Evolutionary conservation across 1,139 yeast species (phyloP).

Genomic region (Scheffersomyces lignicola): DNA sequence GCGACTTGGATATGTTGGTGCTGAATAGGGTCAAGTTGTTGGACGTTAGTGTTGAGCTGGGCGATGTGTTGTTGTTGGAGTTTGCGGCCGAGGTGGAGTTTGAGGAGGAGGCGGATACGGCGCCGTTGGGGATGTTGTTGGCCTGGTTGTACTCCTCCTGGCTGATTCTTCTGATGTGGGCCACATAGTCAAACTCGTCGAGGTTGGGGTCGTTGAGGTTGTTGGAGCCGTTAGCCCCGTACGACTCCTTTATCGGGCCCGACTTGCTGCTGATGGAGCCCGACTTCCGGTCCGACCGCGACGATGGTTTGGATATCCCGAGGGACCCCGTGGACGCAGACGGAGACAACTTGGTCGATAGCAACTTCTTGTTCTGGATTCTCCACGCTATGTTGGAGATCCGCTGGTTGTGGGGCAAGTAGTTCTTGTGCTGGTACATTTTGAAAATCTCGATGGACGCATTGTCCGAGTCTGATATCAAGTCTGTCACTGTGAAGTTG

Average conservation of each 20-base stretch:
- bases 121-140: background rate
- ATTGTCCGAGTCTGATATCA: slow-evolving; percentile 12
- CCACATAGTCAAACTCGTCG: slow-evolving; percentile 50
- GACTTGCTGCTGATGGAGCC: slow-evolving; percentile 1
- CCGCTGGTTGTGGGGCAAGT: slow-evolving; percentile 45
- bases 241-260: background rate
- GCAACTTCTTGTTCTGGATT: slow-evolving; percentile 39
- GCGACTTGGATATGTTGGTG: background rate
- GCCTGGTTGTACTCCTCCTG: slow-evolving; percentile 33
- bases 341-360: slow-evolving; percentile 8
- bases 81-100: slow-evolving; percentile 8
- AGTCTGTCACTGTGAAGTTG: slow-evolving; percentile 8
- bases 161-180: slow-evolving; percentile 45
- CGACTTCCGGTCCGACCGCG: background rate
- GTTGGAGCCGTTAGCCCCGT: background rate
- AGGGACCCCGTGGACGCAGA: slow-evolving; percentile 5
- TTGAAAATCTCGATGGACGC: slow-evolving; percentile 18
- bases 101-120: slow-evolving; percentile 7
- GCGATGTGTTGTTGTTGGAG: slow-evolving; percentile 5
- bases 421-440: slow-evolving; percentile 45
- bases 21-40: slow-evolving; percentile 1
- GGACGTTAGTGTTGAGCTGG: background rate
- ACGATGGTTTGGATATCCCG: slow-evolving; percentile 9
- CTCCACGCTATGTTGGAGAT: slow-evolving; percentile 51
- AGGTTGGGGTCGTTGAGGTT: slow-evolving; percentile 25